Base-by-base conservation (phyloP, 306 rosid genomes). In the Citrullus amarus region DNA sequence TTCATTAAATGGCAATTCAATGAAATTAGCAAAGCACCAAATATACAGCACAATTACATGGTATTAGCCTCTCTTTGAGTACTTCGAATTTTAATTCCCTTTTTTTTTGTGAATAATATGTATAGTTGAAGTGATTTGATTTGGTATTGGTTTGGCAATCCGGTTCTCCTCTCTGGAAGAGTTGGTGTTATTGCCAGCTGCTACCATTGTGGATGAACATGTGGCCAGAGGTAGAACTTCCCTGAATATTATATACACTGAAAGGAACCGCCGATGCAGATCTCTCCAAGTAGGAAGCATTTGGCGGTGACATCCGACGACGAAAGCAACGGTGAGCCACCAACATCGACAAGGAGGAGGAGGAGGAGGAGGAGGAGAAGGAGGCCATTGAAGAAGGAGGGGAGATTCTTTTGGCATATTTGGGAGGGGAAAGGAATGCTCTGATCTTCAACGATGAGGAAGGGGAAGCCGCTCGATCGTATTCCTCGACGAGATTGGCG, bases 401-500 rank as follows among this genome's bases (percentile, higher is more conserved):
- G 2, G 80, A 80, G n/a, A 53, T 48, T 44, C 81, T 89, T 76
- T 81, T 89, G 38, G 61, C 6, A 66, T 86, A 75, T 72, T 82
- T 93, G 0, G 78, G 88, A 50, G 85, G 60, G 81, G 88, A 54
- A 88, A 95, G 93, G 82, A 92, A 88, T 43, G 90, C 96, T 86
- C 88, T 88, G 83, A 95, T 85, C 86, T 95, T 95, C 80, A 94
- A 56, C 17, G 80, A 72, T 8, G 81, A 75, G 13, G 86, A 68
- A 1, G 84, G 79, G 20, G 87, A 48, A 1, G 92, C 78, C 4
- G 82, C 84, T 44, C 84, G 91, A 77, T 90, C 95, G 76, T 91
- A 95, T 78, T 95, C 98, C 80, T 95, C 98, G 43, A 92, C 76
- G 39, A 95, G 90, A 80, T 95, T 92, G 22, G 81, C 83, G 43